Evolutionary conservation across 352 stramenopile genomes (phyloP).

Genomic region (Pythium pyrilobum): DNA sequence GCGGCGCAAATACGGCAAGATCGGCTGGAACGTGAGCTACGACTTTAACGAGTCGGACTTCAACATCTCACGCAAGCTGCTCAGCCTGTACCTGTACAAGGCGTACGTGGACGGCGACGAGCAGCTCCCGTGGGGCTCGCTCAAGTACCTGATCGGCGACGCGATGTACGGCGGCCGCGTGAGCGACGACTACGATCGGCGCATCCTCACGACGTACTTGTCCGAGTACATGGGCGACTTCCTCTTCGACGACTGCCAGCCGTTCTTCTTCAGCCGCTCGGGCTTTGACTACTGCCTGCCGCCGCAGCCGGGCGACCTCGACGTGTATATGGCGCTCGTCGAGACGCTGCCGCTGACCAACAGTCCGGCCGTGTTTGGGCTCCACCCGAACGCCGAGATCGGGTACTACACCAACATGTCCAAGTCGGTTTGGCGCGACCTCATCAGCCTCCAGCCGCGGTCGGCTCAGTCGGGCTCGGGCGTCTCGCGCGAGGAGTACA

Average conservation of each 20-base stretch:
- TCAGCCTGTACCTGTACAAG: constrained; percentile 93
- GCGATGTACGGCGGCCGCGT: constrained; percentile 96
- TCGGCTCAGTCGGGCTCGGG: constrained; percentile 63
- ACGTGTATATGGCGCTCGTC: constrained; percentile 78
- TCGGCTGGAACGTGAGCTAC: constrained; percentile 96
- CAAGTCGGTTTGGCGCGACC: constrained; percentile 91
- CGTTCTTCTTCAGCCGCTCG: constrained; percentile 91
- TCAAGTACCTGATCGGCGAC: constrained; percentile 95
- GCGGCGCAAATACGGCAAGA: constrained; percentile 95
- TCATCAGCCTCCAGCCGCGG: constrained; percentile 91
- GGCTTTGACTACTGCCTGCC: constrained; percentile 92
- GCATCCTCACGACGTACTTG: constrained; percentile 92
- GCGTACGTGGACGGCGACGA: constrained; percentile 91
- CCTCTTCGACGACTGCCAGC: constrained; percentile 92
- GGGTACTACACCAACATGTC: constrained; percentile 95
- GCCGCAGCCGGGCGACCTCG: constrained; percentile 41
- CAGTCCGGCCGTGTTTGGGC: constrained; percentile 92
- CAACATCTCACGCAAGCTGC: constrained; percentile 88
- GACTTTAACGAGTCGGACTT: constrained; percentile 98
- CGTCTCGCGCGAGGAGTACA: constrained; percentile 92
- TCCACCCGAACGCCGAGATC: constrained; percentile 96
- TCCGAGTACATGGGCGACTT: constrained; percentile 97
- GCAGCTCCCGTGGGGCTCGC: constrained; percentile 91
- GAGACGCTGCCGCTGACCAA: constrained; percentile 92
- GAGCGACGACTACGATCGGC: constrained; percentile 94